Evolutionary conservation across 306 rosid genomes (phyloP).

Genomic region (Cicer arietinum): DNA sequence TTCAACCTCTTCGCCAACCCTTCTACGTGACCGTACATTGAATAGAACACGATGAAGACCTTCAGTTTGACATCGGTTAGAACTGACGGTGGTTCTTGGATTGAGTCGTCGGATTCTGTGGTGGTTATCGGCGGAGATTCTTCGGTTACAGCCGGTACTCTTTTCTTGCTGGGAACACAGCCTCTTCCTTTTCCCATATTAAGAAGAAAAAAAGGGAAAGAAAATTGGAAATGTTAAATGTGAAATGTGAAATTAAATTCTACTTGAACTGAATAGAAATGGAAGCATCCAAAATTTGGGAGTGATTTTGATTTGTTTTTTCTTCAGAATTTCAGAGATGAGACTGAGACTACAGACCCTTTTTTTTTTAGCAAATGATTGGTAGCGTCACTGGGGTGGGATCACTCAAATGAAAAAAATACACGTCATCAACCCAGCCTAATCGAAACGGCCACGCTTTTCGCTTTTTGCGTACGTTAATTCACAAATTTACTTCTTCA

Average conservation of each 20-base stretch:
- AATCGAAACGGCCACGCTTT: too few relatives aligned
- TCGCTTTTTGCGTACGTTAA: too few relatives aligned
- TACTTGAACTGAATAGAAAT: not conserved
- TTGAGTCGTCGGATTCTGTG: not conserved
- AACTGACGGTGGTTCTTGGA: not conserved
- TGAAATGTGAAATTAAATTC: constrained; percentile 31
- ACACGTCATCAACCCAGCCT: too few relatives aligned
- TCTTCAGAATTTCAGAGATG: constrained; percentile 27
- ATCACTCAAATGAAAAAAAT: too few relatives aligned
- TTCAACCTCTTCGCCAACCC: constrained; percentile 76
- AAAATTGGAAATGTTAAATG: constrained; percentile 15
- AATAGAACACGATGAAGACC: constrained; percentile 83
- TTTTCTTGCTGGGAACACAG: constrained; percentile 93
- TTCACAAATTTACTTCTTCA: too few relatives aligned
- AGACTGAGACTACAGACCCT: constrained; percentile 25
- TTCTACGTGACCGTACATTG: constrained; percentile 97
- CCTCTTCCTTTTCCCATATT: constrained; percentile 91
- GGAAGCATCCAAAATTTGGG: constrained; percentile 23
- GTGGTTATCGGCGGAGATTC: constrained; percentile 36
- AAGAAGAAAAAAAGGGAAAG: constrained; percentile 28
- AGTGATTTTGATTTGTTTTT: not conserved
- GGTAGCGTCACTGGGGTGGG: constrained; percentile 33
- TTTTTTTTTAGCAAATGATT: constrained; percentile 40
- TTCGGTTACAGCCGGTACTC: constrained; percentile 43
- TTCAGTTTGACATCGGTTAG: constrained; percentile 49